phyloP scores from a whole-genome alignment of 2,329 filamentous ascomycete genomes.

The Botrytis byssoidea region DNA sequence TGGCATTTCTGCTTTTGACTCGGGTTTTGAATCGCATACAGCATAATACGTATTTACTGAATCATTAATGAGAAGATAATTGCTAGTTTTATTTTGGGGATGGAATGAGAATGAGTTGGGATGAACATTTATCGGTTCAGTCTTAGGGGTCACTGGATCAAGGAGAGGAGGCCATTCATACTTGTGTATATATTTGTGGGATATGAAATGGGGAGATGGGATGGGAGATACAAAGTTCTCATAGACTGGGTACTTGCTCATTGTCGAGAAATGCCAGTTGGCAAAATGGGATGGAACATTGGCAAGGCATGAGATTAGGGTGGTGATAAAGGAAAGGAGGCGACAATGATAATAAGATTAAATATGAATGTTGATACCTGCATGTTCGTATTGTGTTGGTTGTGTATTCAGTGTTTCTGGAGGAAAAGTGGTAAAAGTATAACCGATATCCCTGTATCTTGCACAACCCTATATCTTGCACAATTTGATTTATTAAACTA shows the following conservation, averaged over 20 bases:
- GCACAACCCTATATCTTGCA: too few relatives aligned
- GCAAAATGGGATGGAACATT: background rate
- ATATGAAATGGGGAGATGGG: slow-evolving; percentile 1
- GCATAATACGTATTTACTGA: background rate
- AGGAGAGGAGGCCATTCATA: background rate
- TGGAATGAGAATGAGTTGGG: background rate
- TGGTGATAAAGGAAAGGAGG: background rate
- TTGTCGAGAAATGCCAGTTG: background rate
- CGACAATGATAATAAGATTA: slow-evolving; percentile 8
- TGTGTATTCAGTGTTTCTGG: background rate
- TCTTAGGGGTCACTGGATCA: background rate
- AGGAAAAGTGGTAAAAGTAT: background rate
- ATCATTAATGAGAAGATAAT: slow-evolving; percentile 17
- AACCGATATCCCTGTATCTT: too few relatives aligned
- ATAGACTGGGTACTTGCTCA: background rate
- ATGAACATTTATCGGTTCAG: background rate
- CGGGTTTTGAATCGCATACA: background rate
- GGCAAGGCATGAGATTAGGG: background rate
- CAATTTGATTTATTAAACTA: too few relatives aligned
- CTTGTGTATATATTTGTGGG: slow-evolving; percentile 14
- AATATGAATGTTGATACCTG: background rate
- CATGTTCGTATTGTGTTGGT: background rate
- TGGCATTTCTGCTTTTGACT: slow-evolving; percentile 6
- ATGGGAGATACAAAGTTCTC: background rate
- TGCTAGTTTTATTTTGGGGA: slow-evolving; percentile 9